Evolutionary conservation across 306 rosid species (phyloP).

Genomic region (Malus orientalis): DNA sequence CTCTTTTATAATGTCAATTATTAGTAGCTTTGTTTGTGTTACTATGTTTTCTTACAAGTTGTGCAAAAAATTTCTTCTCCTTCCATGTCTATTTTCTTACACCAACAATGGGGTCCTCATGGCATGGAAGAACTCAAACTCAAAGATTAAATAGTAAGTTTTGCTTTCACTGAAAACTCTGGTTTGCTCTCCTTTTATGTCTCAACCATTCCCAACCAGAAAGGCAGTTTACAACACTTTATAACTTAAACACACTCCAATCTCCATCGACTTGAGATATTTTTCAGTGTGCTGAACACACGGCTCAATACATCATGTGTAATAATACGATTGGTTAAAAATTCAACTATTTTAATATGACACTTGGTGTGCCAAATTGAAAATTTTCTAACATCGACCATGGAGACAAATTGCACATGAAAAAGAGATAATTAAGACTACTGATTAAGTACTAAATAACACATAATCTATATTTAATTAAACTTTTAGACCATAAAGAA

Average conservation of each 20-base stretch:
- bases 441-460: not conserved
- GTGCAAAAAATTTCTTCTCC: not conserved
- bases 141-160: not conserved
- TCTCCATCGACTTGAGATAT: not conserved
- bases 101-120: not conserved
- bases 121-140: slow-evolving; percentile 1
- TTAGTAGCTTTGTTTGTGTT: too few relatives aligned
- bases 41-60: too few relatives aligned
- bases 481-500: not conserved
- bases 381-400: not conserved
- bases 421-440: not conserved
- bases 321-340: too few relatives aligned
- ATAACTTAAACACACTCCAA: slow-evolving; percentile 1
- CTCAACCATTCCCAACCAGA: not conserved
- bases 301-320: too few relatives aligned
- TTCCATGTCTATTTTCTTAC: not conserved
- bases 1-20: too few relatives aligned
- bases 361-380: too few relatives aligned
- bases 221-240: not conserved
- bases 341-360: too few relatives aligned
- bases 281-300: too few relatives aligned
- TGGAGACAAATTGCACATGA: not conserved
- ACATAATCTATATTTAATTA: not conserved
- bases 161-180: slow-evolving; percentile 19
- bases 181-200: slow-evolving; percentile 7